Evolutionary conservation across 345 rosid species (phyloP), one percentile per base, ranked within the genome.

Genomic region (Salix viminalis): DNA sequence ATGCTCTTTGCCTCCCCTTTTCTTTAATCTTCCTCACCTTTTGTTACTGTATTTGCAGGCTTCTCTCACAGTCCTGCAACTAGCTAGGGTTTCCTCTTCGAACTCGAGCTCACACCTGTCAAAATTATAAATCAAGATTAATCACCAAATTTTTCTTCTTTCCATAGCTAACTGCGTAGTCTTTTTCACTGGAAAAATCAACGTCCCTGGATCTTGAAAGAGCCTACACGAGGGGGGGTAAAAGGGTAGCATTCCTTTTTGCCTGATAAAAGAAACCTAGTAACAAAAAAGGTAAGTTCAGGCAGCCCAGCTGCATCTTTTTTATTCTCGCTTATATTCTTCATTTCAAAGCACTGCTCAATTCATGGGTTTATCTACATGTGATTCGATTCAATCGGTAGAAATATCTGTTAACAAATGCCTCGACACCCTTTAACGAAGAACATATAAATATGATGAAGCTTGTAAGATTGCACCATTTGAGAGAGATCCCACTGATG

Each of bases 11-110:
- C 85, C 83, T 50, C 82, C 73, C 70, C 54, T 41, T 70, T 67
- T 30, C 73, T 36, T 75, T 26, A 42, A 28, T 67, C 13, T 23
- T 56, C 78, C 74, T 74, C 2, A 28, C 64, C 72, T 81, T 71
- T 75, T 62, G 61, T 77, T 78, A 78, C 84, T 80, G 86, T 67
- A 18, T 75, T 75, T 84, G 81, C 84, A 80, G 86, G 72, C 34
- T 46, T 66, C 48, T 67, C 76, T 73, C 69, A 70, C 74, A 54
- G 62, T 74, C 77, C 82, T 77, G 77, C 85, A 76, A 54, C 79
- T 83, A 80, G 86, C 79, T 83, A 80, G 86, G 88, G 86, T 79
- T 83, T 83, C 69, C 65, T 61, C 76, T 39, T 56, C 50, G 37
- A 64, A 73, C 79, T 79, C 81, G 6, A 34, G 37, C 37, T 84